Evolutionary conservation across 2,329 filamentous ascomycete species (phyloP), one percentile per base, ranked within the genome.

Genomic region (Ploettnerulaceae sp.): DNA sequence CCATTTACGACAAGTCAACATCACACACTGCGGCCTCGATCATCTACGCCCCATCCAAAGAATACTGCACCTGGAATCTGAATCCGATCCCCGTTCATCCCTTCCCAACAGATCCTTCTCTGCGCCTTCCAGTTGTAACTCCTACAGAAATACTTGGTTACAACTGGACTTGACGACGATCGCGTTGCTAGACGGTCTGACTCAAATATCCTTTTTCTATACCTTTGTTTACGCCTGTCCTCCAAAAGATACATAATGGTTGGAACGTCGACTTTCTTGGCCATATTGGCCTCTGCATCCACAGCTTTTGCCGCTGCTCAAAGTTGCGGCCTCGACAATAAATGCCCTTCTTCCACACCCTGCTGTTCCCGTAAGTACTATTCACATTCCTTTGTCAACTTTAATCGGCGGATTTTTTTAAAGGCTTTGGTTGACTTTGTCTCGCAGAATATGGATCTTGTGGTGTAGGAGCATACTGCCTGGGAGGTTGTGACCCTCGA

Each of bases 401-500:
- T n/a, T n/a, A n/a, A n/a, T n/a, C n/a, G n/a, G n/a, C n/a, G n/a
- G n/a, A n/a, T n/a, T n/a, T n/a, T n/a, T n/a, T n/a, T n/a, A n/a
- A 33, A 4, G 5, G 8, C n/a, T 7, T 7, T 26, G 18, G 6
- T 28, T 39, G n/a, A 49, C 12, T 5, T 17, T 17, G 11, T 7
- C 21, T 7, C 58, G 40, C 61, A 95, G 89, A 93, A 69, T 97
- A 96, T 68, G 88, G 88, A 60, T 76, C 91, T 67, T 97, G 93
- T 63, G 93, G 91, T 71, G 81, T 89, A 46, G 93, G 93, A 61
- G 93, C 90, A 46, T 97, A 86, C 76, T 98, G 93, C 64, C 79
- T 98, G 15, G 93, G 93, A 60, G 93, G 93, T 54, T 98, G 93
- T 72, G 91, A 97, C 65, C 87, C 89, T 24, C 78, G 82, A 63